These are phyloP conservation scores for Leishmania tarentolae DNA, from an alignment of 208 protist genomes.

Conservation along the genomic window DNA sequence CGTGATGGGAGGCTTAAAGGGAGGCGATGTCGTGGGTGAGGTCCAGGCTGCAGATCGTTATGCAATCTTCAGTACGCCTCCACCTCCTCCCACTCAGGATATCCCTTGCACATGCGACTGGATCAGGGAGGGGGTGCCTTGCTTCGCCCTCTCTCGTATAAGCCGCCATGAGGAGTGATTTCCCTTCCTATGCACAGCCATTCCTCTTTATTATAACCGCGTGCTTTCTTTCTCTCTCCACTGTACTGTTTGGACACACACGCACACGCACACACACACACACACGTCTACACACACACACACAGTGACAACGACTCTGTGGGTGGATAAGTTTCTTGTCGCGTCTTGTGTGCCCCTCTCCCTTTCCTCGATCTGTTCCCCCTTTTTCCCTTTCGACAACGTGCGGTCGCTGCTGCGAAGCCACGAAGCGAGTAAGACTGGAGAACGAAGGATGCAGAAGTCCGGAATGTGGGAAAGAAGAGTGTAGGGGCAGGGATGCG, in stretches of 20 bases:
- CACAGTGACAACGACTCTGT: not conserved
- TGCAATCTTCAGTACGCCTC: not conserved
- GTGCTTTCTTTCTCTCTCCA: not conserved
- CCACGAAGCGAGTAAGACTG: not conserved
- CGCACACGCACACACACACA: not conserved
- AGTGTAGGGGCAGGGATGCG: not conserved
- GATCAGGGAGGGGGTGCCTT: not conserved
- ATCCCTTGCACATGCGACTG: not conserved
- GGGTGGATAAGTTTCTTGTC: not conserved
- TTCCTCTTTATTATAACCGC: not conserved
- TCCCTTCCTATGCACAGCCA: not conserved
- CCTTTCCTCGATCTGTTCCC: not conserved
- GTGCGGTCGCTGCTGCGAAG: not conserved
- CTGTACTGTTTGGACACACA: not conserved
- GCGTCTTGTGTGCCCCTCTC: not conserved
- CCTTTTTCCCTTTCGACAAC: not conserved
- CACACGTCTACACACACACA: not conserved
- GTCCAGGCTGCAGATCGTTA: not conserved
- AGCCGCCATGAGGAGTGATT: not conserved
- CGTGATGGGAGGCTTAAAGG: not conserved
- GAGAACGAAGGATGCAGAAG: not conserved
- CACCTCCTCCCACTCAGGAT: not conserved
- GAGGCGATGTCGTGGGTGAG: not conserved
- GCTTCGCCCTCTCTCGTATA: not conserved
- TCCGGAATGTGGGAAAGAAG: not conserved